Percentiles rank a stretch among this genome's conserved stretches.
Conservation (phyloP, 257 asterid species). For the Solanum dulcamara region DNA sequence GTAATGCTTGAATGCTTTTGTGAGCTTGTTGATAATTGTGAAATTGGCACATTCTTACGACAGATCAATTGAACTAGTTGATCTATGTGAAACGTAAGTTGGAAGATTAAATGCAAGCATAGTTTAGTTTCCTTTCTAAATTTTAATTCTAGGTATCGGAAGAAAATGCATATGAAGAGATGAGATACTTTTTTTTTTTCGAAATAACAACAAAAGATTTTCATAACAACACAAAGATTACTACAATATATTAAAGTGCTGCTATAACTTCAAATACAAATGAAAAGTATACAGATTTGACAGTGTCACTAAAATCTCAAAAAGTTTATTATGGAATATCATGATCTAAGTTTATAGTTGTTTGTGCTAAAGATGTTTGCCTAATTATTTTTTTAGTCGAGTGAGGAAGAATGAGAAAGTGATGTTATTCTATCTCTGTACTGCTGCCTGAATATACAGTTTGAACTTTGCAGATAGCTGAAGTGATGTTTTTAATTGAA, state of each 20-base stretch:
- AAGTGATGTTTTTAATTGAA: not conserved
- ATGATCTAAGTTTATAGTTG: not conserved
- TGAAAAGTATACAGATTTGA: not conserved
- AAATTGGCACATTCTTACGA: not conserved
- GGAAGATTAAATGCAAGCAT: not conserved
- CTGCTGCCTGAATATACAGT: not conserved
- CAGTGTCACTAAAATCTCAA: not conserved
- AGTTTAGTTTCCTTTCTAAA: not conserved
- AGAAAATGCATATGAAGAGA: not conserved
- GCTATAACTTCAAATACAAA: not conserved
- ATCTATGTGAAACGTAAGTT: not conserved
- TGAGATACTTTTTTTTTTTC: not conserved
- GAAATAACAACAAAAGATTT: not conserved
- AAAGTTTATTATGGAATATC: not conserved
- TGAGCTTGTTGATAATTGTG: not conserved
- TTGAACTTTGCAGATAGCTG: not conserved
- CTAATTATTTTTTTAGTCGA: not conserved
- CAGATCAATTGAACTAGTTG: not conserved
- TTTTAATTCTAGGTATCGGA: not conserved
- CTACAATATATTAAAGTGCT: not conserved
- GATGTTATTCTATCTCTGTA: not conserved
- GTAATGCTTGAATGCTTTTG: not conserved
- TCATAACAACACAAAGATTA: not conserved
- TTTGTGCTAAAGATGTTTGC: not conserved
- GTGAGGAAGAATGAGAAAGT: not conserved